Evolutionary conservation across 805 yeast genomes (phyloP).

Genomic region (Yamadazyma sp.): DNA sequence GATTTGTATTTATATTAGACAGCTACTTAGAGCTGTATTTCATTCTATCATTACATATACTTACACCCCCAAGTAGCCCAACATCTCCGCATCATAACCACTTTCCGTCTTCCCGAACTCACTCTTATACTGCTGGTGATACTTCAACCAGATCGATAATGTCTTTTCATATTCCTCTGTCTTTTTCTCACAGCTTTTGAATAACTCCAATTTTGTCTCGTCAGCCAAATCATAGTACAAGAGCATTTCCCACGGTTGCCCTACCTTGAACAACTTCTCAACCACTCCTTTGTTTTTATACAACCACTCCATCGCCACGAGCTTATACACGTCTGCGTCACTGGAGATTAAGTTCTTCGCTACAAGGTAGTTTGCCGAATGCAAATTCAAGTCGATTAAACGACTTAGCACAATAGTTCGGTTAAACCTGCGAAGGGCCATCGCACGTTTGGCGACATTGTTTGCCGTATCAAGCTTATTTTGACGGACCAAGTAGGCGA

Average conservation of each 20-base stretch:
- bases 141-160: conserved; percentile 7
- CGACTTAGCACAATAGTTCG: conserved; percentile 33
- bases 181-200: conserved; percentile 6
- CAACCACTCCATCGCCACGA: conserved; percentile 43
- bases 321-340: conserved; percentile 21
- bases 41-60: neutral
- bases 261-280: neutral
- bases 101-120: conserved; percentile 1
- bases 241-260: conserved; percentile 9
- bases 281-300: conserved; percentile 16
- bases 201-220: conserved; percentile 5
- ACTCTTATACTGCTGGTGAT: conserved; percentile 4
- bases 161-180: conserved; percentile 3
- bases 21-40: no score
- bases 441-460: conserved; percentile 42
- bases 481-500: conserved; percentile 38
- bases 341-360: conserved; percentile 34
- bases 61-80: neutral
- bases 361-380: conserved; percentile 30
- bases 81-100: conserved; percentile 1
- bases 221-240: conserved; percentile 5
- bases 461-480: conserved; percentile 33
- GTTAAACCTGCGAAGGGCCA: conserved; percentile 6
- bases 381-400: conserved; percentile 45
- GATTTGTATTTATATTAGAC: no score